Percentiles rank a stretch among this genome's conserved stretches.
These are phyloP conservation scores for Sophora flavescens DNA, from an alignment of 306 rosid species.

Conservation along the genomic window DNA sequence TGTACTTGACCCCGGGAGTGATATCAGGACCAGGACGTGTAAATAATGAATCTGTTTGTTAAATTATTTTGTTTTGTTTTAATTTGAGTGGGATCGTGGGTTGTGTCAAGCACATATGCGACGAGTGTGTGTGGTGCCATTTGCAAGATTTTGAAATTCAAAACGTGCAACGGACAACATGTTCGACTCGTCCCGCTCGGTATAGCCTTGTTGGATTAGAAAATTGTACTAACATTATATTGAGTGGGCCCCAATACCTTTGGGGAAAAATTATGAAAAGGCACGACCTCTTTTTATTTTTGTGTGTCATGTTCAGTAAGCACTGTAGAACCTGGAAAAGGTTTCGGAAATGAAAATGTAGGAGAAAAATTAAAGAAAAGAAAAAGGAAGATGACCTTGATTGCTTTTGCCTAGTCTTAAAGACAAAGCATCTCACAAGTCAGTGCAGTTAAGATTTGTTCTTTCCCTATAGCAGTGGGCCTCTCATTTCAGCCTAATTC, in stretches of 20 bases:
- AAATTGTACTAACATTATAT: background rate
- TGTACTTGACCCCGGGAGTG: too few relatives aligned
- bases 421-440: slow-evolving; percentile 48
- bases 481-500: background rate
- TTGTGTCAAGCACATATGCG: background rate
- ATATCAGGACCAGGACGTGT: too few relatives aligned
- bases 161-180: slow-evolving; percentile 43
- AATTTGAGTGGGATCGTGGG: slow-evolving; percentile 1
- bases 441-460: slow-evolving; percentile 19
- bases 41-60: too few relatives aligned
- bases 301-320: background rate
- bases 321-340: slow-evolving; percentile 9
- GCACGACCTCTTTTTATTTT: background rate
- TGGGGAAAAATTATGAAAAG: slow-evolving; percentile 17
- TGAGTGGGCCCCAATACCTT: slow-evolving; percentile 2
- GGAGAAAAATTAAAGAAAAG: background rate
- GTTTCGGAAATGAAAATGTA: slow-evolving; percentile 1
- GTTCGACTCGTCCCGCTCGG: slow-evolving; percentile 34
- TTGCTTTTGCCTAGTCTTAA: slow-evolving; percentile 2
- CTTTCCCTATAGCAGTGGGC: background rate
- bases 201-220: background rate
- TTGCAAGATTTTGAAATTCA: slow-evolving; percentile 59
- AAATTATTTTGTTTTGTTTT: background rate
- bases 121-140: background rate
- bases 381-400: background rate